Base-by-base conservation (phyloP, 495 filamentous ascomycete species). In the Viridothelium virens region DNA sequence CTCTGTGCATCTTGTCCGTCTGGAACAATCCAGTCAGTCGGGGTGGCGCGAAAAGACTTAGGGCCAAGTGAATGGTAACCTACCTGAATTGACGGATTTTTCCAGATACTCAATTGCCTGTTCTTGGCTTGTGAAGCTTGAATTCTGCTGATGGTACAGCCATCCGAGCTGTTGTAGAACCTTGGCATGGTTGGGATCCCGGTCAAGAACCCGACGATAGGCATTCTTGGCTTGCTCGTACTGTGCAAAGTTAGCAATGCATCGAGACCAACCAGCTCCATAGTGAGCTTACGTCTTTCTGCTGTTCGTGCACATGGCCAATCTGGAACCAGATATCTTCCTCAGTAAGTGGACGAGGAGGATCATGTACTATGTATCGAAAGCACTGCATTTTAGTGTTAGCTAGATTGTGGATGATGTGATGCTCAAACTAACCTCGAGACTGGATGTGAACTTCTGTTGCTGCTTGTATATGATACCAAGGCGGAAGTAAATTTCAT, bases 281-380 rank as follows among this genome's bases (percentile, higher is more conserved):
- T 6, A 11, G 18, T 10, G 34, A 65, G 31, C 94, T 77, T 81
- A 97, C 94, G 71, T 98, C 94, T 82, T 97, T 97, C 75, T 97
- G 93, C 71, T 97, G 95, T 71, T 99, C 94, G 74, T 99, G 91
- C 61, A 99, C 94, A 76, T 99, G 94, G 34, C 94, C 94, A 70
- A 99, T 97, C 76, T 99, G 94, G 78, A 99, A 99, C 93, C 93
- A 97, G 67, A 99, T 99, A 72, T 99, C 94, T 75, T 97, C 94
- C 74, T 97, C 92, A 1, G 92, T 97, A 75, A 99, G 77, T 16
- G 94, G 94, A 3, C 91, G 84, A 9, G 94, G 94, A 25, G 94
- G 95, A 59, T 96, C 91, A 65, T 85, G 90, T 64, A 97, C 91
- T 66, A 99, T 99, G 75, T 96, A 99, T 77, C 91, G 91, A 77